Evolutionary conservation across 2,329 filamentous ascomycete genomes (phyloP), one percentile per base, ranked within the genome.

Genomic region (Leptosphaerulina australis): DNA sequence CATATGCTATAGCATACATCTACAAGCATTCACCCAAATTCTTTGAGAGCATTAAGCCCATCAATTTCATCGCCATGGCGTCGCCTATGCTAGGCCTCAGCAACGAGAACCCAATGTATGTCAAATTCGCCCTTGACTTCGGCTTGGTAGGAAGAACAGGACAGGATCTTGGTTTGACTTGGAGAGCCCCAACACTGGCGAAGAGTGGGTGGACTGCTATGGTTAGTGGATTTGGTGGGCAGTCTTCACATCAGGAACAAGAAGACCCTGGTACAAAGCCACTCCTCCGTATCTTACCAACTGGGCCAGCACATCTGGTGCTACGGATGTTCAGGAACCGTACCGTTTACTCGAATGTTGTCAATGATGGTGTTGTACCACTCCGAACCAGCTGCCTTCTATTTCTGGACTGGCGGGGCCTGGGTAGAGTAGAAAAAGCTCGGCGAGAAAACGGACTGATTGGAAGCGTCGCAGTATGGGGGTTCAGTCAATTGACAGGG

Each of bases 351-450:
- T 96, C 92, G 2, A 97, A 97, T 65, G 92, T 97, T 10, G 93
- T 97, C 60, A 97, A 97, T 67, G 93, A 97, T 73, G 93, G 92
- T 3, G 97, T 99, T 60, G 94, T 99, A 4, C 94, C 94, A 2
- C 77, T 99, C 25, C 85, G 94, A 17, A 99, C 94, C 4, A 97
- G 93, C 56, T 99, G 93, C 71, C 78, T 99, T n/a, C 76, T 99
- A 5, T 99, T 99, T 66, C 78, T 99, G 1, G 94, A 99, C 69
- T 99, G 94, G 94, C 88, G 92, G 73, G 94, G 94, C 0, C 78
- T 99, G 3, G 93, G 88, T 4, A 87, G 91, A 29, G 94, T 99
- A 1, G 91, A 97, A 60, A 99, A 99, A 73, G 93, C 94, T 9
- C 84, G 93, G 17, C 80, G 94, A 69, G 93, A 96, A 69, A 96